A percentile compares a stretch with the other conserved stretches of the same genome.
Evolutionary conservation across 768 basidiomycete genomes (phyloP).

Genomic region (Boletus subparvulus): DNA sequence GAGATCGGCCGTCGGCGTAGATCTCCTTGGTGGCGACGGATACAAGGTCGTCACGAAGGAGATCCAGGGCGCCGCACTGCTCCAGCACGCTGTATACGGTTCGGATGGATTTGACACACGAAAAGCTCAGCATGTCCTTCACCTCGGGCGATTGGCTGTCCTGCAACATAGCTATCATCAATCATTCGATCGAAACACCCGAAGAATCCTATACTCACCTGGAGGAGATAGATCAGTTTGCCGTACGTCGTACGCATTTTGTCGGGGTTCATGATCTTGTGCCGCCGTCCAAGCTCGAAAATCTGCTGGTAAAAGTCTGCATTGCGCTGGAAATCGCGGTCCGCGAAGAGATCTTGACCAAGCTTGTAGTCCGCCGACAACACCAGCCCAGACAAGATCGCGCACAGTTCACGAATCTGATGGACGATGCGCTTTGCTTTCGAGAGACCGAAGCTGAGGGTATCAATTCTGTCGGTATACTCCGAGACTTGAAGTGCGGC

Average conservation of each 20-base stretch:
- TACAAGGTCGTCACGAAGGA: slow-evolving; percentile 76
- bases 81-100: slow-evolving; percentile 72
- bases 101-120: slow-evolving; percentile 74
- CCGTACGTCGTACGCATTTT: slow-evolving; percentile 90
- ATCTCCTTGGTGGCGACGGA: slow-evolving; percentile 82
- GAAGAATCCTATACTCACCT: slow-evolving; percentile 44
- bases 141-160: slow-evolving; percentile 86
- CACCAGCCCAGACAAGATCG: slow-evolving; percentile 81
- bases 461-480: slow-evolving; percentile 90
- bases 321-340: slow-evolving; percentile 79
- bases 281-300: slow-evolving; percentile 80
- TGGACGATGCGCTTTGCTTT: slow-evolving; percentile 87
- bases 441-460: slow-evolving; percentile 69
- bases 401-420: slow-evolving; percentile 84
- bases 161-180: slow-evolving; percentile 35
- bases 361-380: slow-evolving; percentile 84
- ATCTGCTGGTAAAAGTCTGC: slow-evolving; percentile 76
- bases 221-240: slow-evolving; percentile 79
- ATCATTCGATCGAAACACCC: neutral
- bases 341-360: slow-evolving; percentile 82
- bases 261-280: slow-evolving; percentile 92
- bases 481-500: slow-evolving; percentile 83
- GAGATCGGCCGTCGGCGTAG: slow-evolving; percentile 62
- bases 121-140: slow-evolving; percentile 74
- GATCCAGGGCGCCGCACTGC: slow-evolving; percentile 57